Conservation (phyloP, 2,329 filamentous ascomycete species). For the Trichoderma sp. region DNA sequence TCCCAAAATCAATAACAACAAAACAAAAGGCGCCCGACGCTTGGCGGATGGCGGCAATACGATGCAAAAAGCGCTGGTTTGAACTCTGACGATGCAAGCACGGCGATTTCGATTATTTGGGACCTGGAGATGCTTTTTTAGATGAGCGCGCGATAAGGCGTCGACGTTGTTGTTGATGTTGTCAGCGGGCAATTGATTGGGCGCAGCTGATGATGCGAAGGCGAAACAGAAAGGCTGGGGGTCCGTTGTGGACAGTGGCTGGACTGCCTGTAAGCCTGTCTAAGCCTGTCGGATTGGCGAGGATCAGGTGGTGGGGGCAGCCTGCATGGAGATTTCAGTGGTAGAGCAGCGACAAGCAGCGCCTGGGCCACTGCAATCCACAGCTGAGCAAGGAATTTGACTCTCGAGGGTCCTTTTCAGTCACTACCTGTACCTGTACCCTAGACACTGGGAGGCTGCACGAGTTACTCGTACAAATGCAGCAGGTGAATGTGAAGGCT, state of each 20-base stretch:
- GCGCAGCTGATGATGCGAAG: slow-evolving; percentile 8
- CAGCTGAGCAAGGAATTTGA: slow-evolving; percentile 8
- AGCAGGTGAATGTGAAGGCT: background rate
- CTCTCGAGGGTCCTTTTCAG: background rate
- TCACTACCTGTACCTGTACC: background rate
- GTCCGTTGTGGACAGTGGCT: slow-evolving; percentile 21
- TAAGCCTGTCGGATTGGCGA: background rate
- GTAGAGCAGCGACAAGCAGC: background rate
- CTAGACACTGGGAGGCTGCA: background rate
- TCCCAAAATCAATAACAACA: background rate
- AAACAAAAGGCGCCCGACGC: background rate
- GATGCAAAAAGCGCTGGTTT: background rate
- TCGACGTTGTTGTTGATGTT: slow-evolving; percentile 11
- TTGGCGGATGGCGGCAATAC: background rate
- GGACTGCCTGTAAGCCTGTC: slow-evolving; percentile 2
- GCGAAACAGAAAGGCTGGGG: slow-evolving; percentile 24
- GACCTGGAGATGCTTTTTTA: slow-evolving; percentile 3
- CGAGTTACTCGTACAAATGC: background rate
- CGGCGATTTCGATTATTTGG: background rate
- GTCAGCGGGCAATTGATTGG: slow-evolving; percentile 18
- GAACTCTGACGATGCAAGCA: slow-evolving; percentile 3
- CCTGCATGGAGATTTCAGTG: background rate
- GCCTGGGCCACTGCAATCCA: slow-evolving; percentile 4
- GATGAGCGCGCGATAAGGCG: slow-evolving; percentile 3
- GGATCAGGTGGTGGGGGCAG: slow-evolving; percentile 3